Evolutionary conservation across 2,329 filamentous ascomycete genomes (phyloP).

Genomic region (Penicillium sp.): DNA sequence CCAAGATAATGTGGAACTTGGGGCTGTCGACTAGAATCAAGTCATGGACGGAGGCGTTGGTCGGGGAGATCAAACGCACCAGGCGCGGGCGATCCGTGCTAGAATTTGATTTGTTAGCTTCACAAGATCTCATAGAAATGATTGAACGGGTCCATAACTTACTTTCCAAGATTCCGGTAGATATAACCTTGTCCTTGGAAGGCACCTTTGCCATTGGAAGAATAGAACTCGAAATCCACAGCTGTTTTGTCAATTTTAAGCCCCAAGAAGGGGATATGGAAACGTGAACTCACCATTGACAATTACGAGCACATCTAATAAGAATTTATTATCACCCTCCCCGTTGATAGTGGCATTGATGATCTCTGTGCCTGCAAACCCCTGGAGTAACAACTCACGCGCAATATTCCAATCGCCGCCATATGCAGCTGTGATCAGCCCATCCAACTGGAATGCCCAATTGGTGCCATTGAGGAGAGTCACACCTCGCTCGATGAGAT

Average conservation of each 20-base stretch:
- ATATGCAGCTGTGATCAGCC: constrained; percentile 34
- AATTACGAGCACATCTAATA: constrained; percentile 32
- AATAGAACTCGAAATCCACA: constrained; percentile 38
- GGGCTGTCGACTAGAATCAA: constrained; percentile 35
- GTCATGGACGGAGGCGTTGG: constrained; percentile 31
- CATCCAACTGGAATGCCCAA: constrained; percentile 38
- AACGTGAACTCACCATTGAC: constrained; percentile 24
- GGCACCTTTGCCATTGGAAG: constrained; percentile 33
- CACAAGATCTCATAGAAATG: background rate
- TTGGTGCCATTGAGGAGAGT: constrained; percentile 31
- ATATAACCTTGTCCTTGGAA: constrained; percentile 39
- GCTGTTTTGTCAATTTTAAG: constrained; percentile 12
- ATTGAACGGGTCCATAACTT: background rate
- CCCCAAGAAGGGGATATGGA: background rate
- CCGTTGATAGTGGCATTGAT: constrained; percentile 35
- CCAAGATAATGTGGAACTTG: constrained; percentile 40
- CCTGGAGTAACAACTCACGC: constrained; percentile 31
- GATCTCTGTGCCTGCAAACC: constrained; percentile 26
- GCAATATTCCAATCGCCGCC: constrained; percentile 29
- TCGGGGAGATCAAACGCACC: constrained; percentile 25
- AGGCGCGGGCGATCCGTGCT: constrained; percentile 23
- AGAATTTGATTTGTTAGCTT: background rate
- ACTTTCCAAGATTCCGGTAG: constrained; percentile 31
- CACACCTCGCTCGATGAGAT: constrained; percentile 27
- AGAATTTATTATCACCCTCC: constrained; percentile 32